Base-by-base conservation (phyloP, 1,284 basidiomycete species). In the Mycosarcoma maydis region DNA sequence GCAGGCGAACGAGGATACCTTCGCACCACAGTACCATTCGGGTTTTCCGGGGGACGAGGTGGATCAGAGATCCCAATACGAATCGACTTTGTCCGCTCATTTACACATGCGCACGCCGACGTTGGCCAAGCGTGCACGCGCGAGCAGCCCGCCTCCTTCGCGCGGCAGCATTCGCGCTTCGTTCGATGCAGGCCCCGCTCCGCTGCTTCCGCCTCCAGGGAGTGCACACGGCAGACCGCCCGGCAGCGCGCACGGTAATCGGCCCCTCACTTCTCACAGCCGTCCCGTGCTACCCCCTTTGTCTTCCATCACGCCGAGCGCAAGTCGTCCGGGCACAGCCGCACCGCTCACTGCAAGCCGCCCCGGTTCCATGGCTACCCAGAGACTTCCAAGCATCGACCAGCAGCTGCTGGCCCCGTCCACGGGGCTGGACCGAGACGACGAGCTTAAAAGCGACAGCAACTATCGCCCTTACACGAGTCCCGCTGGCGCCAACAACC, bases 211-310 rank as follows among this genome's bases (percentile, higher is more conserved):
- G 8, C 66, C 56, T 6, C 74, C 68, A 2, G 56, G 65, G 7
- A 76, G 71, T 42, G 60, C 71, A 22, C 73, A 72, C 40, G 62
- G 67, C 23, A 45, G 60, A 9, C 73, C 65, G 29, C 52, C 69
- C 24, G 47, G 62, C 26, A 55, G 69, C 47, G 55, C 66, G 22
- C 60, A 68, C 20, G 59, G 70, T 37, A 29, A 33, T 45, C 62
- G 59, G 7, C 66, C 71, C 4, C 52, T 56, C 17, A 69, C 58
- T 16, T 56, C 66, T 36, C 59, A 62, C 43, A 74, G 73, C 30
- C 69, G 74, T 3, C 75, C 75, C 16, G 48, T 75, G 10, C 32
- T 77, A 42, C 75, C 75, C n/a, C 75, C 75, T 5, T 42, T 77
- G 24, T 59, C 73, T 14, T 57, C 66, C 23, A 59, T 72, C 46